Evolutionary conservation across 2,329 filamentous ascomycete species (phyloP), one percentile per base, ranked within the genome.

Genomic region (Fusarium sp.): DNA sequence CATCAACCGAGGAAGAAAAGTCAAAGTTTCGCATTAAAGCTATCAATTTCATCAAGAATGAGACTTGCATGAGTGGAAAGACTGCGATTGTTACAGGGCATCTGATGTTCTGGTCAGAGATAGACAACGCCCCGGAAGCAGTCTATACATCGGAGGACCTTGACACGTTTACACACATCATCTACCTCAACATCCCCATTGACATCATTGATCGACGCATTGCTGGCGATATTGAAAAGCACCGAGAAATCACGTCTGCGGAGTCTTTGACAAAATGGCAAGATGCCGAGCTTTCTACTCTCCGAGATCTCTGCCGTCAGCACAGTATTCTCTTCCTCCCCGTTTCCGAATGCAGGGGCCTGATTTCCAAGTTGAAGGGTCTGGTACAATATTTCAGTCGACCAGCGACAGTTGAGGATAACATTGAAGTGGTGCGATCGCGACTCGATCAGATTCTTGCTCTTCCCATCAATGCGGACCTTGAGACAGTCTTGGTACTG

Each of bases 81-180:
- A 63, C 75, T 7, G 87, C 75, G 2, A 68, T 90, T 4, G 83
- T 90, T 5, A 76, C 84, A 6, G 86, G 86, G 0, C 86, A 90
- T 71, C 84, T 79, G 71, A 84, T 84, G 77, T 84, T 89, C 65
- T 88, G 85, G 84, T 6, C 62, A 0, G 79, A 83, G 26, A 6
- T 75, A 79, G 24, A 79, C 0, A 59, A 72, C 10, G 37, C 26
- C n/a, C 75, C 72, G 32, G 19, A 72, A 1, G 17, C 63, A 7
- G 80, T 86, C 0, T 80, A 75, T 50, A 89, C 84, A 1, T 13
- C 74, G 3, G 75, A 69, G 9, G 87, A 90, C 4, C 20, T 20
- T 20, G 20, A 20, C 20, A 20, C 20, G 4, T 20, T 20, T 20
- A 20, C 20, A 20, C 20, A 20, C 20, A 20, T 20, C 20, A 20